Percentiles rank a stretch among this genome's conserved stretches.
phyloP scores from a whole-genome alignment of 768 basidiomycete genomes.

The Termitomyces sp. region DNA sequence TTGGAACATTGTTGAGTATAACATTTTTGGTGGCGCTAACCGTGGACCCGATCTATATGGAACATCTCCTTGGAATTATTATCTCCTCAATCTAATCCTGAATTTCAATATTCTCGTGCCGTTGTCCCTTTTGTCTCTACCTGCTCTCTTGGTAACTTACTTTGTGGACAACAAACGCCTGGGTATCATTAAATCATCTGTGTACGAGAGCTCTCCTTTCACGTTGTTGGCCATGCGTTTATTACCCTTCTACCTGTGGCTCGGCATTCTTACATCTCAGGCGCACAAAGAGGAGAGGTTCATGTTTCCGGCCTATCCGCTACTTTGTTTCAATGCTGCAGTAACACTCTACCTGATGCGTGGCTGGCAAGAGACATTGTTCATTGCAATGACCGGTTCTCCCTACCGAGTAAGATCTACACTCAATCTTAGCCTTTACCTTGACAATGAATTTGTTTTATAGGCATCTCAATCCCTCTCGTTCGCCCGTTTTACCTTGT shows the following conservation, averaged over 20 bases:
- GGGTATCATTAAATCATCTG: conserved; percentile 42
- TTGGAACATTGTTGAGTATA: conserved; percentile 93
- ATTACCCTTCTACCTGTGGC: conserved; percentile 92
- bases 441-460: not conserved
- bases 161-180: conserved; percentile 73
- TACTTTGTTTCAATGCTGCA: conserved; percentile 92
- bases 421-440: not conserved
- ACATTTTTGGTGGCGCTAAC: conserved; percentile 75
- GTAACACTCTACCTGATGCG: conserved; percentile 80
- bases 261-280: conserved; percentile 71
- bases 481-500: conserved; percentile 73
- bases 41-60: conserved; percentile 94
- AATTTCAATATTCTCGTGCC: conserved; percentile 90
- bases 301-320: conserved; percentile 90
- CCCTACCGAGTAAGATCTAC: conserved; percentile 67
- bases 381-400: conserved; percentile 72
- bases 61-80: conserved; percentile 82
- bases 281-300: conserved; percentile 99
- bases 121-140: conserved; percentile 77
- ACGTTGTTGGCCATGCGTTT: conserved; percentile 71
- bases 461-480: conserved; percentile 75
- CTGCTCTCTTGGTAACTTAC: conserved; percentile 71
- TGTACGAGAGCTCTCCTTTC: conserved; percentile 74
- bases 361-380: conserved; percentile 80
- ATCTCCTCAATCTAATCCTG: conserved; percentile 81